Conservation (phyloP, 139 green algal species). For the Chlamydomonas asymmetrica region DNA sequence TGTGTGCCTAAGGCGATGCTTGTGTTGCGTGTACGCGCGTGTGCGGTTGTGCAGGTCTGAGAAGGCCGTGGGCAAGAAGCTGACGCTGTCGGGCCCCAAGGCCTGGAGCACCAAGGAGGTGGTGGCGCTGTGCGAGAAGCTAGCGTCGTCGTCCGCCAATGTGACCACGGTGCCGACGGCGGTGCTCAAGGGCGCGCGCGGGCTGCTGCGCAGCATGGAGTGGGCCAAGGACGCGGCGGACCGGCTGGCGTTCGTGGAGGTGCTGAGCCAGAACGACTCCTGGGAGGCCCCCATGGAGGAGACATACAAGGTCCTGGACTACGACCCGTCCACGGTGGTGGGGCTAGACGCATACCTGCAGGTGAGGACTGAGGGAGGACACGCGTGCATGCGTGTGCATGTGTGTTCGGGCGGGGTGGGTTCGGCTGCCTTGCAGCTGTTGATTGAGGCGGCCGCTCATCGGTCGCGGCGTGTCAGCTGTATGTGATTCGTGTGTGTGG, state of each 20-base stretch:
- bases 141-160: conserved; percentile 79
- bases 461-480: not conserved
- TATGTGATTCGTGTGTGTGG: not conserved
- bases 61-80: conserved; percentile 62
- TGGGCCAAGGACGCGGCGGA: conserved; percentile 94
- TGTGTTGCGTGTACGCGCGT: no score
- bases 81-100: conserved; percentile 91
- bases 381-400: not conserved
- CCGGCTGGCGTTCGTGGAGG: conserved; percentile 91
- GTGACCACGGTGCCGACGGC: conserved; percentile 89
- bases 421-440: no score
- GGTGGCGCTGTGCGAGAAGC: conserved; percentile 89
- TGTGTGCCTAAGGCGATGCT: no score
- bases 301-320: conserved; percentile 86
- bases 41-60: conserved; percentile 69
- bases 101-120: conserved; percentile 92
- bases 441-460: no score
- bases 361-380: conserved; percentile 18
- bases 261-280: conserved; percentile 84
- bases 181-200: conserved; percentile 82
- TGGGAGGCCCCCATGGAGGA: conserved; percentile 90
- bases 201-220: conserved; percentile 81
- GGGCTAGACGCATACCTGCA: conserved; percentile 87
- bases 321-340: conserved; percentile 78
- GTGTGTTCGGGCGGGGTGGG: not conserved